These are phyloP conservation scores for Fraxinus sp. DNA, from an alignment of 305 asterid species.

Conservation along the genomic window DNA sequence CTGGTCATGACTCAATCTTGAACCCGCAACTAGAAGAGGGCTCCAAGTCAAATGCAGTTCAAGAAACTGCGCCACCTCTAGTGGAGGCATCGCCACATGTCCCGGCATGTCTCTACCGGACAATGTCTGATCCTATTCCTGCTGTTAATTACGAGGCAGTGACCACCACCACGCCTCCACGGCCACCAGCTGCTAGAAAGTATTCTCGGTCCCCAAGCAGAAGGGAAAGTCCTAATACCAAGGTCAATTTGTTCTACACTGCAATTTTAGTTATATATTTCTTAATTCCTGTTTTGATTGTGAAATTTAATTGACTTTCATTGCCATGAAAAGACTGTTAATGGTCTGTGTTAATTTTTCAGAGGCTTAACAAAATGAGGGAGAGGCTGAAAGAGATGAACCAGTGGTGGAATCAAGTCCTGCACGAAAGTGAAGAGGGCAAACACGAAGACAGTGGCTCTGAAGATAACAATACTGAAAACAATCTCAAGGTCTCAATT, in stretches of 20 bases:
- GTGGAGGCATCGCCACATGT: neutral
- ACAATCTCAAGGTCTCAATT: constrained; percentile 23
- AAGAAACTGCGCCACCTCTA: constrained; percentile 9
- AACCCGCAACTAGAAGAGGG: constrained; percentile 19
- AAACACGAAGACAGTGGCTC: constrained; percentile 11
- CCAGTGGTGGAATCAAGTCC: constrained; percentile 39
- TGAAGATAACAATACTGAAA: neutral
- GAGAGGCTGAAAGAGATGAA: constrained; percentile 40
- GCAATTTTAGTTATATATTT: neutral
- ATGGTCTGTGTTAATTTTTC: neutral
- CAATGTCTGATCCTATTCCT: constrained; percentile 43
- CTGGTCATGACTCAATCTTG: neutral
- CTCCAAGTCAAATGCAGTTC: neutral
- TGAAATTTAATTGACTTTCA: neutral
- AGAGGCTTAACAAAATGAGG: constrained; percentile 41
- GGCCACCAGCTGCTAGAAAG: constrained; percentile 18
- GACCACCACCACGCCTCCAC: constrained; percentile 31
- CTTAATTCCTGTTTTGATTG: neutral
- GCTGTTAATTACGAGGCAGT: neutral
- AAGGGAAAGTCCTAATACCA: constrained; percentile 33
- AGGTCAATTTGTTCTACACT: constrained; percentile 17
- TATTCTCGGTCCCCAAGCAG: constrained; percentile 22
- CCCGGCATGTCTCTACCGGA: constrained; percentile 26
- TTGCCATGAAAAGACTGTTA: neutral
- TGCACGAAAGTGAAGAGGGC: constrained; percentile 35